phyloP scores from a whole-genome alignment of 2,329 filamentous ascomycete species.

The Xylaria digitata region DNA sequence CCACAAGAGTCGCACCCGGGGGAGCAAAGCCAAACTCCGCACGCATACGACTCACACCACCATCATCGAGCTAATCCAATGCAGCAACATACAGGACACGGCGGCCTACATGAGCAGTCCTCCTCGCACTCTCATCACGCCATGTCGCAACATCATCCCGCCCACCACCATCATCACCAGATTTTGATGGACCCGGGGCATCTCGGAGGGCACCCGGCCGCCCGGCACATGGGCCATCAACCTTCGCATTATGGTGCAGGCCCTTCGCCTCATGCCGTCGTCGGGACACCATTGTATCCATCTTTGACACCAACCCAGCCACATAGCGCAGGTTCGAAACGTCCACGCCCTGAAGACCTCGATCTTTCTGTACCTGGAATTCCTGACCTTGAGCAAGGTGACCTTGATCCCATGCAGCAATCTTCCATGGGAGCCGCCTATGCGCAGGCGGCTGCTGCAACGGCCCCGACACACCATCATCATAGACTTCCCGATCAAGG shows the following conservation, averaged over 20 bases:
- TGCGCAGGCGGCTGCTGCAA: slow-evolving; percentile 56
- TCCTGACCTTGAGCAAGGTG: slow-evolving; percentile 64
- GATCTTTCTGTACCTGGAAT: slow-evolving; percentile 65
- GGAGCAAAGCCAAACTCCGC: slow-evolving; percentile 72
- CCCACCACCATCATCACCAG: slow-evolving; percentile 64
- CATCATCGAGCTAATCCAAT: slow-evolving; percentile 62
- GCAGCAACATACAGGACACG: slow-evolving; percentile 61
- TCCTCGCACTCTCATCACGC: slow-evolving; percentile 54
- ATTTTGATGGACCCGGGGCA: slow-evolving; percentile 68
- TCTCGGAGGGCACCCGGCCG: slow-evolving; percentile 62
- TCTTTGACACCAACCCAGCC: slow-evolving; percentile 57
- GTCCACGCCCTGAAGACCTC: slow-evolving; percentile 68
- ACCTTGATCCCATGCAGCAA: slow-evolving; percentile 67
- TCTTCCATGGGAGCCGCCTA: slow-evolving; percentile 65
- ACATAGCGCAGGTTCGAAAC: slow-evolving; percentile 58
- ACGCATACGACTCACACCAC: slow-evolving; percentile 67
- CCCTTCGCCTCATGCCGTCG: slow-evolving; percentile 58
- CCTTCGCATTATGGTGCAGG: slow-evolving; percentile 65
- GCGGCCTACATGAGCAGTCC: slow-evolving; percentile 60
- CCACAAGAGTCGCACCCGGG: slow-evolving; percentile 73
- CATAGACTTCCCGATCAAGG: slow-evolving; percentile 81
- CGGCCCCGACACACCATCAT: slow-evolving; percentile 77
- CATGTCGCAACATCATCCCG: slow-evolving; percentile 59
- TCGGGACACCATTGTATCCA: slow-evolving; percentile 63
- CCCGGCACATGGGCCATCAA: slow-evolving; percentile 62